Evolutionary conservation across 163 green algal species (phyloP), one percentile per base, ranked within the genome.

Genomic region (Scenedesmus sp.): DNA sequence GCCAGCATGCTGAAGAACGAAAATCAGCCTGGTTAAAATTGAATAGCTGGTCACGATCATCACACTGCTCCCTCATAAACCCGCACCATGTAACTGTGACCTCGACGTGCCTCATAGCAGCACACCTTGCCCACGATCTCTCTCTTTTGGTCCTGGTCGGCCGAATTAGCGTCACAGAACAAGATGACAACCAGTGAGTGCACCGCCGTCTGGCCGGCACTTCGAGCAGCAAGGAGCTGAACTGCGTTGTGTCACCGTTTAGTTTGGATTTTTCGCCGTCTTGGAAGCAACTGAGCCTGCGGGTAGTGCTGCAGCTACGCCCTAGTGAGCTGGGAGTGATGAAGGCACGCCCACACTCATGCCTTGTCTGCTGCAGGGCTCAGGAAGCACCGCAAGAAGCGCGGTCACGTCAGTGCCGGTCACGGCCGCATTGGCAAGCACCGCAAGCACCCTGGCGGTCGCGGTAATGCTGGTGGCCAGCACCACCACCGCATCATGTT

Each of bases 381-480:
- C 68, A 98, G 96, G 92, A 99, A 99, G 95, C 98, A 99, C 96
- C 95, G 98, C 81, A 99, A 99, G 95, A 99, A 99, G 97, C 96
- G 98, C 83, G 98, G 98, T 35, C 98, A 99, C 95, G 98, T 99
- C 86, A 97, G 91, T 82, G 97, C 97, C 42, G 98, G 98, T 70
- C 98, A 99, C 93, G 98, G 98, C 85, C 98, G 98, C 91, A 97
- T 99, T 92, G 98, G 98, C 92, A 99, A 99, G 98, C 98, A 99
- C 95, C 95, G 98, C 79, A 99, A 99, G 96, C 98, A 99, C 92
- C 98, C 98, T 73, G 94, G 95, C 86, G 98, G 98, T 92, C 97
- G 98, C 90, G 98, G 98, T 98, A 99, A 99, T 95, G 98, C 98
- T 90, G 98, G 98, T 98, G 98, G 98, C 56, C 97, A 99, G 97